These are phyloP conservation scores for Daldinia eschscholtzii DNA, from an alignment of 2,329 filamentous ascomycete genomes.

Conservation along the genomic window DNA sequence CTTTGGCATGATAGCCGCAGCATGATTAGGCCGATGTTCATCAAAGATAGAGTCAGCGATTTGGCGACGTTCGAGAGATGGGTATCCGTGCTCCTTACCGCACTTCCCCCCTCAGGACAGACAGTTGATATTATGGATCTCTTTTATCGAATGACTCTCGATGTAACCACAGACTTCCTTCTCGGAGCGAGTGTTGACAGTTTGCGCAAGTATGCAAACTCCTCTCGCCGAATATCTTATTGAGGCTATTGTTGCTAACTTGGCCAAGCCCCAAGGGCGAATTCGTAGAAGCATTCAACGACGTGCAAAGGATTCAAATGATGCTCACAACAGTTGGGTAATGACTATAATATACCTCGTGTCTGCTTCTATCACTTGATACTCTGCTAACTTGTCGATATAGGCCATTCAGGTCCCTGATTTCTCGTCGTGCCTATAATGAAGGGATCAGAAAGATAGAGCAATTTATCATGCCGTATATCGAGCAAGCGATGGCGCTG, in stretches of 20 bases:
- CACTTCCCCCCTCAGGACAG: slow-evolving; percentile 66
- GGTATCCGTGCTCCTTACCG: slow-evolving; percentile 68
- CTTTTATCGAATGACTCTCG: slow-evolving; percentile 75
- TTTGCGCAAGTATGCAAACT: slow-evolving; percentile 55
- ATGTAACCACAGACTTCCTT: slow-evolving; percentile 76
- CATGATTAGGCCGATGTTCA: slow-evolving; percentile 68
- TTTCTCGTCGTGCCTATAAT: slow-evolving; percentile 72
- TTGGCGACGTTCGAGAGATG: slow-evolving; percentile 71
- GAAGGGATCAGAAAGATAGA: slow-evolving; percentile 75
- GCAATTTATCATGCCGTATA: slow-evolving; percentile 76
- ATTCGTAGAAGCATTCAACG: slow-evolving; percentile 77
- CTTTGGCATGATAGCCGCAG: slow-evolving; percentile 66
- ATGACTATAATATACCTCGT: neutral
- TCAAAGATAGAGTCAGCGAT: slow-evolving; percentile 61
- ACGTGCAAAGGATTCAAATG: slow-evolving; percentile 76
- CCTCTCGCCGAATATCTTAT: neutral
- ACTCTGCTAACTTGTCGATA: slow-evolving; percentile 41
- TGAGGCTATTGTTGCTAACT: slow-evolving; percentile 34
- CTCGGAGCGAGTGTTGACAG: slow-evolving; percentile 70
- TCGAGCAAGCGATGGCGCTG: slow-evolving; percentile 73
- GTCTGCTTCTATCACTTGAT: neutral
- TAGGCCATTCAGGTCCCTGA: slow-evolving; percentile 69
- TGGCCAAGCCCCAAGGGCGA: slow-evolving; percentile 62
- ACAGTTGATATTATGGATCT: slow-evolving; percentile 71
- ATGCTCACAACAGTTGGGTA: slow-evolving; percentile 66